phyloP scores from a whole-genome alignment of 768 basidiomycete species.

The Xerocomellus dryophilus region DNA sequence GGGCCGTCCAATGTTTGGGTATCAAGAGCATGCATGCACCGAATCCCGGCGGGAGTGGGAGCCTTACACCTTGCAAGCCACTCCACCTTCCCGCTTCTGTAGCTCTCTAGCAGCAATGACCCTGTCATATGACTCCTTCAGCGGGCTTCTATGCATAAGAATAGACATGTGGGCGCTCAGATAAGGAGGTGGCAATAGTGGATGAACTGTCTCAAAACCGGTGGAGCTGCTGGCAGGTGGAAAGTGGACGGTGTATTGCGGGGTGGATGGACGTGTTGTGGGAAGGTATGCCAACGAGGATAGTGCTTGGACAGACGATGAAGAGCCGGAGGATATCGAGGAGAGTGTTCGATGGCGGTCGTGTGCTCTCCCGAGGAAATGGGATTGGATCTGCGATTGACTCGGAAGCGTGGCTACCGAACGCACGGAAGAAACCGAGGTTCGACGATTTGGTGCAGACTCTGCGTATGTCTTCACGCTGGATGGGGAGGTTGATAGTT shows the following conservation, averaged over 20 bases:
- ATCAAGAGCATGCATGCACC: conserved; percentile 15
- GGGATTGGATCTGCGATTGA: conserved; percentile 33
- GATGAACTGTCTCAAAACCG: conserved; percentile 61
- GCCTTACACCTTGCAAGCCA: neutral
- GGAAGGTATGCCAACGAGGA: conserved; percentile 58
- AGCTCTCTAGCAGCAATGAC: conserved; percentile 55
- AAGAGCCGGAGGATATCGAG: conserved; percentile 49
- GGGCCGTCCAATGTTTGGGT: conserved; percentile 18
- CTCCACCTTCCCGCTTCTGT: conserved; percentile 21
- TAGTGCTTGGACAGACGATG: conserved; percentile 49
- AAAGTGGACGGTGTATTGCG: conserved; percentile 57
- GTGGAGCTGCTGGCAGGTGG: conserved; percentile 56
- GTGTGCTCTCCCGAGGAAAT: conserved; percentile 32
- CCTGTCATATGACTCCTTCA: conserved; percentile 69
- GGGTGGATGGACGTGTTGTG: conserved; percentile 33
- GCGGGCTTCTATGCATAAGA: conserved; percentile 58
- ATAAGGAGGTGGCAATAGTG: conserved; percentile 70
- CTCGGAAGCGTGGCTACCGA: conserved; percentile 59
- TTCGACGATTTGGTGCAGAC: conserved; percentile 40
- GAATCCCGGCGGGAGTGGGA: neutral
- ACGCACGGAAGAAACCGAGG: conserved; percentile 56
- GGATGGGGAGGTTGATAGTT: conserved; percentile 34
- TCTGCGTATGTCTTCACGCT: conserved; percentile 37
- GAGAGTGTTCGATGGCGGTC: conserved; percentile 57
- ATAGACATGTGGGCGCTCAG: conserved; percentile 68